Conservation (phyloP, 2,329 filamentous ascomycete genomes). For the Fusarium transvaalense region DNA sequence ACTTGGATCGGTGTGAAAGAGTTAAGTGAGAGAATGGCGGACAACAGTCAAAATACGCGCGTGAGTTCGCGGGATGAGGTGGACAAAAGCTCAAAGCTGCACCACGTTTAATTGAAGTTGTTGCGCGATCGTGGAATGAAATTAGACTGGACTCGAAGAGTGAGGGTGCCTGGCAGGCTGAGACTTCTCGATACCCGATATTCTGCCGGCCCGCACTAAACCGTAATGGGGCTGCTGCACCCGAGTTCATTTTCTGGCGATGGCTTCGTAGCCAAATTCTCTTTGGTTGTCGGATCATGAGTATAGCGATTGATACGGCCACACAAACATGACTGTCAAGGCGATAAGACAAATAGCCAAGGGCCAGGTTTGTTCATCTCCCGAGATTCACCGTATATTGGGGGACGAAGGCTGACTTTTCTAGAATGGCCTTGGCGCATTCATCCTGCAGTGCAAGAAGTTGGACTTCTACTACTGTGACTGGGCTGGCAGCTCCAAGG, state of each 20-base stretch:
- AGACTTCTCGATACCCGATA: conserved; percentile 33
- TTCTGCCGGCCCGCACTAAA: conserved; percentile 46
- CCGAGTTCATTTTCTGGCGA: conserved; percentile 46
- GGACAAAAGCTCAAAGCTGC: conserved; percentile 17
- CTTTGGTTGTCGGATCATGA: conserved; percentile 46
- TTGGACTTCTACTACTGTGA: conserved; percentile 98
- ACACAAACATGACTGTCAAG: conserved; percentile 66
- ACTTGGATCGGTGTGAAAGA: conserved; percentile 9
- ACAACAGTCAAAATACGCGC: conserved; percentile 15
- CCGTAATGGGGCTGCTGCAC: conserved; percentile 38
- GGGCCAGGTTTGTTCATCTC: conserved; percentile 62
- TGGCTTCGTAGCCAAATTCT: conserved; percentile 41
- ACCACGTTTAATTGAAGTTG: conserved; percentile 36
- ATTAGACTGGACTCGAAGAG: conserved; percentile 39
- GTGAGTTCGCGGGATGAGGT: conserved; percentile 23
- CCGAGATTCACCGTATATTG: background rate
- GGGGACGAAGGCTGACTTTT: conserved; percentile 32
- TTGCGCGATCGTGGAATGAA: conserved; percentile 44
- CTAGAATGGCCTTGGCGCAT: conserved; percentile 95
- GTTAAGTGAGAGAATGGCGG: conserved; percentile 2
- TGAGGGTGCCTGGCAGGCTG: conserved; percentile 28
- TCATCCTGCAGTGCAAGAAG: conserved; percentile 96
- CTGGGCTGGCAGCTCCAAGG: conserved; percentile 90
- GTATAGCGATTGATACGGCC: conserved; percentile 46
- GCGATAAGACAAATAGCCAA: conserved; percentile 65